These are phyloP conservation scores for Alternaria ventricosa DNA, from an alignment of 2,329 filamentous ascomycete species.

Conservation along the genomic window DNA sequence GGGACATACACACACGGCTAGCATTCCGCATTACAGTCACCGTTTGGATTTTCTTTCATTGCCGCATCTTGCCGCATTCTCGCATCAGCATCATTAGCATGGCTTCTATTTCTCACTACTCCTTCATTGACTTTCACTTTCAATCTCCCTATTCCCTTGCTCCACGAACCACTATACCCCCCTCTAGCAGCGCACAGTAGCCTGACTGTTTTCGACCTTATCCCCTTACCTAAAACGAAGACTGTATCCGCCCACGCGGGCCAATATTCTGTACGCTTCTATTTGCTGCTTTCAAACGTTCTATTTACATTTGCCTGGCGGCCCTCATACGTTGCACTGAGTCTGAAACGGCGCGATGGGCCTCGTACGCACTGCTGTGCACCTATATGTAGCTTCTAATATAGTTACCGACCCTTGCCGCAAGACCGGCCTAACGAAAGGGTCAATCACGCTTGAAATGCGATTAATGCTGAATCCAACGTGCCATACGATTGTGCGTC, in stretches of 20 bases:
- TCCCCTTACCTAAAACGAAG: slow-evolving; percentile 41
- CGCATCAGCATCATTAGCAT: slow-evolving; percentile 44
- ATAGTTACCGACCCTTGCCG: slow-evolving; percentile 21
- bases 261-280: slow-evolving; percentile 39
- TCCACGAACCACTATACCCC: slow-evolving; percentile 45
- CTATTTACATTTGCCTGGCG: slow-evolving; percentile 5
- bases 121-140: slow-evolving; percentile 3
- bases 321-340: slow-evolving; percentile 11
- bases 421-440: slow-evolving; percentile 13
- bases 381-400: slow-evolving; percentile 24
- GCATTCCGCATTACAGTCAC: slow-evolving; percentile 16
- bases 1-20: slow-evolving; percentile 12
- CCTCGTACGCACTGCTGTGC: slow-evolving; percentile 21
- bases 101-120: slow-evolving; percentile 21
- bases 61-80: slow-evolving; percentile 22
- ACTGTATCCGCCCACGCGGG: slow-evolving; percentile 52
- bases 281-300: slow-evolving; percentile 10
- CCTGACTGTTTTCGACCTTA: slow-evolving; percentile 19
- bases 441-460: slow-evolving; percentile 16
- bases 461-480: slow-evolving; percentile 14
- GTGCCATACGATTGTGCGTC: slow-evolving; percentile 2
- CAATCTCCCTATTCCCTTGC: slow-evolving; percentile 11
- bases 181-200: slow-evolving; percentile 21
- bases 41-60: slow-evolving; percentile 22
- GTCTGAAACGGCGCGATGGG: slow-evolving; percentile 23